phyloP scores from a whole-genome alignment of 2,329 filamentous ascomycete genomes.

The Calonectria ilicicola region DNA sequence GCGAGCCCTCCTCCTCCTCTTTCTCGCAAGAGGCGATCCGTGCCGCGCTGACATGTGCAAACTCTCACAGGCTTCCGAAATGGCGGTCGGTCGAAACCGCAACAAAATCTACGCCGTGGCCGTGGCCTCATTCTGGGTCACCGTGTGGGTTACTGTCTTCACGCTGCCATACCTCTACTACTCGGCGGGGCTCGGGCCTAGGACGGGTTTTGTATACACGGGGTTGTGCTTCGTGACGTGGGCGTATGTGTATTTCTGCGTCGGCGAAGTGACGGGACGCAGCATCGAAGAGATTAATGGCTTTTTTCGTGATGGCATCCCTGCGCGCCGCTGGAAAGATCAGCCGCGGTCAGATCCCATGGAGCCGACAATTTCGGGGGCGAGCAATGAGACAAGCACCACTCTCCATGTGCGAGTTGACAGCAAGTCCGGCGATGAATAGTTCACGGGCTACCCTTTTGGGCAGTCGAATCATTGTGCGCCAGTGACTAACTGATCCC shows the following conservation, averaged over 20 bases:
- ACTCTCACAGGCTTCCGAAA: constrained; percentile 52
- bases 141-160: constrained; percentile 55
- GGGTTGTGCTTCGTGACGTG: constrained; percentile 48
- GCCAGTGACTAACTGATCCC: not conserved
- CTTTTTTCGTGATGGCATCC: constrained; percentile 42
- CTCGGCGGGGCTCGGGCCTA: constrained; percentile 50
- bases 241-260: constrained; percentile 53
- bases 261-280: constrained; percentile 45
- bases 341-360: constrained; percentile 32
- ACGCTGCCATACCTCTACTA: constrained; percentile 57
- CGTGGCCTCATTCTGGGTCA: constrained; percentile 58
- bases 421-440: constrained; percentile 8
- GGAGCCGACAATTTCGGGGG: not conserved
- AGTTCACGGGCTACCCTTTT: not conserved
- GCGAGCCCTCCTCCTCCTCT: not conserved
- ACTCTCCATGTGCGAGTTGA: constrained; percentile 10
- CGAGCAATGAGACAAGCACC: not conserved
- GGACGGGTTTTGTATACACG: constrained; percentile 53
- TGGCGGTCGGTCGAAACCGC: constrained; percentile 60
- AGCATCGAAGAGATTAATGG: constrained; percentile 46
- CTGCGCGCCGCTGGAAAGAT: constrained; percentile 42
- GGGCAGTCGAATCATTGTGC: not conserved
- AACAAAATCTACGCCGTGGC: constrained; percentile 47
- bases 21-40: not conserved
- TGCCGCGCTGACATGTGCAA: not conserved